phyloP scores from a whole-genome alignment of 768 basidiomycete genomes.

The Tricholoma furcatifolium region DNA sequence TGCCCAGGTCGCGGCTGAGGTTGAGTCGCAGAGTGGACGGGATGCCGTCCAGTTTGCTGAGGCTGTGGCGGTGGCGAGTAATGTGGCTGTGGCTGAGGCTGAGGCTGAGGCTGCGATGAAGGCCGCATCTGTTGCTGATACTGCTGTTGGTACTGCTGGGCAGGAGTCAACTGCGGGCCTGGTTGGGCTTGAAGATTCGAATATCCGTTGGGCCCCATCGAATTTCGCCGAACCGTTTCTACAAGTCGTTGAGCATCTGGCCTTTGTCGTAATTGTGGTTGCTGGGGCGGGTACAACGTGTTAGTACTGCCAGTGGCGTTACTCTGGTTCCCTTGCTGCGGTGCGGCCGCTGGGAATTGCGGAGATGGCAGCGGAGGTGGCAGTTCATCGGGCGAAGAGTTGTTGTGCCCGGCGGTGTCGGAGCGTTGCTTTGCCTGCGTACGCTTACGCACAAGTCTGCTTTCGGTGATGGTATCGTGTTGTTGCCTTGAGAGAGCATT shows the following conservation, averaged over 20 bases:
- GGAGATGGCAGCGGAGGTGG: slow-evolving; percentile 14
- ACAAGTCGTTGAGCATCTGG: slow-evolving; percentile 46
- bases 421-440: slow-evolving; percentile 68
- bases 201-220: slow-evolving; percentile 22
- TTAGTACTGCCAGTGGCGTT: not conserved
- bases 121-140: slow-evolving; percentile 3
- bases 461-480: slow-evolving; percentile 77
- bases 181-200: slow-evolving; percentile 2
- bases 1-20: slow-evolving; percentile 7
- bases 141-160: slow-evolving; percentile 17
- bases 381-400: slow-evolving; percentile 1
- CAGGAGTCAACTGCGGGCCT: slow-evolving; percentile 16
- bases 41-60: slow-evolving; percentile 13
- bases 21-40: slow-evolving; percentile 3
- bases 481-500: slow-evolving; percentile 72
- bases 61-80: slow-evolving; percentile 11
- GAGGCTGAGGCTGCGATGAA: slow-evolving; percentile 17
- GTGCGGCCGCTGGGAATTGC: slow-evolving; percentile 1
- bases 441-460: slow-evolving; percentile 78
- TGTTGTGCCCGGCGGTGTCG: slow-evolving; percentile 24
- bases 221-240: slow-evolving; percentile 54
- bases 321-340: slow-evolving; percentile 10
- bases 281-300: slow-evolving; percentile 6
- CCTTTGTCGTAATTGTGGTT: slow-evolving; percentile 11
- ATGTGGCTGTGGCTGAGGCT: slow-evolving; percentile 11